Evolutionary conservation across 2,329 filamentous ascomycete genomes (phyloP).

Genomic region (Xylaria sp.): DNA sequence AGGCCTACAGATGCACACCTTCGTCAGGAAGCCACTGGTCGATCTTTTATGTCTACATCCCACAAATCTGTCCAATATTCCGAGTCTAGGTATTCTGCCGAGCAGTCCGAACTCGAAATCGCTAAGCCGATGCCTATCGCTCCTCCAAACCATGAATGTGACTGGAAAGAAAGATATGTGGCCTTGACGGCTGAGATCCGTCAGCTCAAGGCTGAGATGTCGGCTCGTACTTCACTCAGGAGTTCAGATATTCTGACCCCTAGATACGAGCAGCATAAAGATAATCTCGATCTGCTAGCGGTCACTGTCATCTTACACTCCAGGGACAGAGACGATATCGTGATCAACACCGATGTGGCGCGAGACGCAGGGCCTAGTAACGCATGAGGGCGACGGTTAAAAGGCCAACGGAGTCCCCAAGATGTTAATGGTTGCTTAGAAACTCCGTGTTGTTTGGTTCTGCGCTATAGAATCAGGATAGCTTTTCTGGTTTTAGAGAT

Average conservation of each 20-base stretch:
- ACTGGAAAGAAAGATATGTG: slow-evolving; percentile 56
- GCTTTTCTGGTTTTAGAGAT: not conserved
- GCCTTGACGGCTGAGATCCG: slow-evolving; percentile 55
- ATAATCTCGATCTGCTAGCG: slow-evolving; percentile 58
- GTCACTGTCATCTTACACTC: slow-evolving; percentile 63
- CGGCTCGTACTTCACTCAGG: slow-evolving; percentile 36
- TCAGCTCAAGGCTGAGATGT: slow-evolving; percentile 54
- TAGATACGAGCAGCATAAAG: slow-evolving; percentile 45
- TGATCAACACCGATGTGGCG: slow-evolving; percentile 61
- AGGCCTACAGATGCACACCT: not conserved
- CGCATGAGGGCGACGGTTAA: not conserved
- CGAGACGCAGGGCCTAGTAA: slow-evolving; percentile 26
- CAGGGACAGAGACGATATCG: slow-evolving; percentile 60
- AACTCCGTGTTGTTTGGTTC: not conserved
- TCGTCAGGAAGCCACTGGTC: not conserved
- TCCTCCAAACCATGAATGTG: slow-evolving; percentile 54
- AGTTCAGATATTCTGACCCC: slow-evolving; percentile 37
- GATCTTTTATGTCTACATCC: not conserved
- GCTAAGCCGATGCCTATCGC: slow-evolving; percentile 51
- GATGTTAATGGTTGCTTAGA: not conserved
- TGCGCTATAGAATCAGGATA: not conserved
- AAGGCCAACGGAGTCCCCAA: not conserved
- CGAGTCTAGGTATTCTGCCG: slow-evolving; percentile 3
- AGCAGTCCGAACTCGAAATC: slow-evolving; percentile 42
- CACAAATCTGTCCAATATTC: not conserved